Evolutionary conservation across 1,284 basidiomycete species (phyloP).

Genomic region (Pseudozyma tsukubaensis): DNA sequence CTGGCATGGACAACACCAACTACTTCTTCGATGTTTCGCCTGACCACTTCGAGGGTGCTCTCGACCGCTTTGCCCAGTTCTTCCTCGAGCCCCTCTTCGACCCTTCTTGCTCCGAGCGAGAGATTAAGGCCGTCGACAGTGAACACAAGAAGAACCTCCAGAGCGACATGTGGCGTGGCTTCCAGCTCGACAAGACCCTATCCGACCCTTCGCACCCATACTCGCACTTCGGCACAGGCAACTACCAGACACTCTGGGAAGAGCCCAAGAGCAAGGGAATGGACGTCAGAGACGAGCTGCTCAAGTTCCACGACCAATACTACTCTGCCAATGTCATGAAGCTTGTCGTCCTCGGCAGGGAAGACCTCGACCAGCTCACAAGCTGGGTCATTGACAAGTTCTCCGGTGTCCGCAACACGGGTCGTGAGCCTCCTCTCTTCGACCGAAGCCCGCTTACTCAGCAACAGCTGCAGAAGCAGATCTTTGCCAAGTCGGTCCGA

Average conservation of each 20-base stretch:
- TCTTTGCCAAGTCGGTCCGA: slow-evolving; percentile 90
- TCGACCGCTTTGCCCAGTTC: slow-evolving; percentile 92
- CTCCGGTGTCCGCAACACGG: slow-evolving; percentile 80
- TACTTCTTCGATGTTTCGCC: slow-evolving; percentile 93
- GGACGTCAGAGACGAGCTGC: slow-evolving; percentile 88
- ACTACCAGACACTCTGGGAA: slow-evolving; percentile 83
- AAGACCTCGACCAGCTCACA: slow-evolving; percentile 83
- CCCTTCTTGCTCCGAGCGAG: slow-evolving; percentile 88
- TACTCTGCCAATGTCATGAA: slow-evolving; percentile 96
- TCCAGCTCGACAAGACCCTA: slow-evolving; percentile 92
- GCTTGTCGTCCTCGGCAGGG: slow-evolving; percentile 88
- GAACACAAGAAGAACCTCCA: slow-evolving; percentile 99
- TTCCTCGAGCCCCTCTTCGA: slow-evolving; percentile 93
- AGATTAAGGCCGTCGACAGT: slow-evolving; percentile 96
- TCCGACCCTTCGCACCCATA: slow-evolving; percentile 82
- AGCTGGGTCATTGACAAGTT: slow-evolving; percentile 80
- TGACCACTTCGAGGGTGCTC: slow-evolving; percentile 82
- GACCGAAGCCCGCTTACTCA: slow-evolving; percentile 76
- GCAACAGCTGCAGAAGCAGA: slow-evolving; percentile 76
- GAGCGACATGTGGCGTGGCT: slow-evolving; percentile 94
- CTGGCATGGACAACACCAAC: slow-evolving; percentile 91
- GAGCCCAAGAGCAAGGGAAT: slow-evolving; percentile 74
- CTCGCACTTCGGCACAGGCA: slow-evolving; percentile 94
- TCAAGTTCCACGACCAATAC: slow-evolving; percentile 93
- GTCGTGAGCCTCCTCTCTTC: slow-evolving; percentile 76